A percentile compares a stretch with the other conserved stretches of the same genome.
phyloP scores from a whole-genome alignment of 2,329 filamentous ascomycete species.

The Venturia oleaginea region DNA sequence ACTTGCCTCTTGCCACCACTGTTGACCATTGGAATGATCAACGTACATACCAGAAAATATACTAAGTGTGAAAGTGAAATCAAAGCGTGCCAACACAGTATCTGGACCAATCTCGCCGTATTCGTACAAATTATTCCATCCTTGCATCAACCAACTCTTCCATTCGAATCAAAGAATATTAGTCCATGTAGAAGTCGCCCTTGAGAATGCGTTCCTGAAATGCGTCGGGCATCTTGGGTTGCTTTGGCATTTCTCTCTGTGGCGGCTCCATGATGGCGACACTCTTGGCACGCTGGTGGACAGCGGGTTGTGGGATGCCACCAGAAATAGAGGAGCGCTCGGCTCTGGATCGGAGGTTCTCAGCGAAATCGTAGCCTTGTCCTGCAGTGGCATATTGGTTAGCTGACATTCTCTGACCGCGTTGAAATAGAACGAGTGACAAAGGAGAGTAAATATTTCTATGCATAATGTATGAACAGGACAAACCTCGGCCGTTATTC shows the following conservation, averaged over 20 bases:
- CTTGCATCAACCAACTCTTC: background rate
- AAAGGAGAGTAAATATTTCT: background rate
- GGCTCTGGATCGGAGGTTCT: constrained; percentile 85
- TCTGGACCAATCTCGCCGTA: background rate
- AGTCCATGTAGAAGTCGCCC: constrained; percentile 98
- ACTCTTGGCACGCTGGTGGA: constrained; percentile 61
- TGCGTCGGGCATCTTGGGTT: constrained; percentile 58
- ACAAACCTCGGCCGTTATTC: constrained; percentile 51
- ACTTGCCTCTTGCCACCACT: background rate
- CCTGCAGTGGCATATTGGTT: constrained; percentile 59
- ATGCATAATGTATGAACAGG: constrained; percentile 19
- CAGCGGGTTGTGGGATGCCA: constrained; percentile 27
- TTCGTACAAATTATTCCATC: background rate
- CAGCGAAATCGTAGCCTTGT: constrained; percentile 95
- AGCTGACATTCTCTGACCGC: constrained; percentile 46
- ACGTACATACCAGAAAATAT: background rate
- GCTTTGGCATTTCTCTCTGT: constrained; percentile 46
- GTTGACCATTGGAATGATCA: background rate
- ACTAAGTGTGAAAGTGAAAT: background rate
- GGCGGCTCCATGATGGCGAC: constrained; percentile 53
- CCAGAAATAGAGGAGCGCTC: constrained; percentile 62
- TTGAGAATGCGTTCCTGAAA: constrained; percentile 97
- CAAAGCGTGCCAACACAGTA: background rate
- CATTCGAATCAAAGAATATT: constrained; percentile 17
- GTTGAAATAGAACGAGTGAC: background rate